A percentile compares a stretch with the other conserved stretches of the same genome.
Evolutionary conservation across 106 monocot genomes (phyloP).

Genomic region (Dendrobium huoshanense): DNA sequence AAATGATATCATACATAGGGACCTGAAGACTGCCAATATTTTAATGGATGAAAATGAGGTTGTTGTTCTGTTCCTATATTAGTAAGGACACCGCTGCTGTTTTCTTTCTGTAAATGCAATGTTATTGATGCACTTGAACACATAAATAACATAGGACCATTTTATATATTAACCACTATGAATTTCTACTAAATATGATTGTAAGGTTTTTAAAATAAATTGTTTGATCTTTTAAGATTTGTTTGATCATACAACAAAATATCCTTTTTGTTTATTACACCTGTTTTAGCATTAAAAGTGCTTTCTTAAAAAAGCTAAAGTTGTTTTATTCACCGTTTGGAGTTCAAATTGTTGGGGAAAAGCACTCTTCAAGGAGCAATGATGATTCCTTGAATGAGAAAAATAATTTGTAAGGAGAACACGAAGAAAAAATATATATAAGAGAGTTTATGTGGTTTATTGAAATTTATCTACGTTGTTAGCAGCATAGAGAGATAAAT

Average conservation of each 20-base stretch:
- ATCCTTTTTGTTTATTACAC: background rate
- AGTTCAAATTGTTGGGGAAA: no score
- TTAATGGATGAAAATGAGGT: slow-evolving; percentile 98
- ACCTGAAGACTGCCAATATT: slow-evolving; percentile 91
- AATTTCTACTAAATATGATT: background rate
- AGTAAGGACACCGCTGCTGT: background rate
- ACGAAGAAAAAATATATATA: no score
- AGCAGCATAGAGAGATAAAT: no score
- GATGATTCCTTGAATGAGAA: no score
- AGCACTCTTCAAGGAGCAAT: no score
- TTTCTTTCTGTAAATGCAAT: background rate
- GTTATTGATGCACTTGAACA: slow-evolving; percentile 1
- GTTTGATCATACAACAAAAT: background rate
- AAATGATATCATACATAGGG: slow-evolving; percentile 89
- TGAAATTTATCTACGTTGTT: no score
- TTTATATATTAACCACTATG: background rate
- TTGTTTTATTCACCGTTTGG: background rate
- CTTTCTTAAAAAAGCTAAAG: background rate
- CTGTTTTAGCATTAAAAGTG: background rate
- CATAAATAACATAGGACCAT: background rate
- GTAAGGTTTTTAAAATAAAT: background rate
- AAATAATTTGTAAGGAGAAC: no score
- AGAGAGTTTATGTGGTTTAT: no score
- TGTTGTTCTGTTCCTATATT: background rate
- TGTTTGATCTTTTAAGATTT: background rate